Evolutionary conservation across 371 early-diverging fungal genomes (phyloP).

Genomic region (Capillidium heterosporum): DNA sequence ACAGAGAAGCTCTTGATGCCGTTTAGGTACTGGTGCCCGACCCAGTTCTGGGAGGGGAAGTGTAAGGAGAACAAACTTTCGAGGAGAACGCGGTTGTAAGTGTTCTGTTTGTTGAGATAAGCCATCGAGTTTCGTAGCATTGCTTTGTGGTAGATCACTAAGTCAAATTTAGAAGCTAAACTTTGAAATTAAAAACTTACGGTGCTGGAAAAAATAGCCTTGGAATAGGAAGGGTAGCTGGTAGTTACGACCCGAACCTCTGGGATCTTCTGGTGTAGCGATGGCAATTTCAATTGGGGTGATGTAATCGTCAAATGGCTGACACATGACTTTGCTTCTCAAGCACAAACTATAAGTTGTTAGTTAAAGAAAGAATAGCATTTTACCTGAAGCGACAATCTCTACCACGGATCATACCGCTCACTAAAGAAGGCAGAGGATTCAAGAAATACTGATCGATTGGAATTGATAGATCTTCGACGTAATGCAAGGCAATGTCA

Average conservation of each 20-base stretch:
- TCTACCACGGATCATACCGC: neutral
- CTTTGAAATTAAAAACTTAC: neutral
- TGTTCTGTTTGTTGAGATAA: neutral
- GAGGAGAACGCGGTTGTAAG: neutral
- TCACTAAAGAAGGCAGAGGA: neutral
- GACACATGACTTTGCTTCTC: neutral
- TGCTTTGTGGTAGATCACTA: neutral
- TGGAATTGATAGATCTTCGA: neutral
- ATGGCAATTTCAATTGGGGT: neutral
- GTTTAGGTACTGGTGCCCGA: neutral
- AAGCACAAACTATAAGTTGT: neutral
- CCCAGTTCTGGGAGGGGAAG: neutral
- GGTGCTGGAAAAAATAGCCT: neutral
- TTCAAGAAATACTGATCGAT: neutral
- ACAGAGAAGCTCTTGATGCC: neutral
- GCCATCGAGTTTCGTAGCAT: neutral
- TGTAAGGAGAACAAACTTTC: slow-evolving; percentile 3
- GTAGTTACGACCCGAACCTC: neutral
- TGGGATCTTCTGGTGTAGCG: neutral
- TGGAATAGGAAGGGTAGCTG: slow-evolving; percentile 3
- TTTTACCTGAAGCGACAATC: slow-evolving; percentile 1
- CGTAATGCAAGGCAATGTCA: neutral
- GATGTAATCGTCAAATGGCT: too few species aligned
- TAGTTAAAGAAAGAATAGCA: neutral
- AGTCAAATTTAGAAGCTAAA: too few species aligned